phyloP scores from a whole-genome alignment of 225 moss, liverwort and hornwort genomes.

The Climacium dendroides region DNA sequence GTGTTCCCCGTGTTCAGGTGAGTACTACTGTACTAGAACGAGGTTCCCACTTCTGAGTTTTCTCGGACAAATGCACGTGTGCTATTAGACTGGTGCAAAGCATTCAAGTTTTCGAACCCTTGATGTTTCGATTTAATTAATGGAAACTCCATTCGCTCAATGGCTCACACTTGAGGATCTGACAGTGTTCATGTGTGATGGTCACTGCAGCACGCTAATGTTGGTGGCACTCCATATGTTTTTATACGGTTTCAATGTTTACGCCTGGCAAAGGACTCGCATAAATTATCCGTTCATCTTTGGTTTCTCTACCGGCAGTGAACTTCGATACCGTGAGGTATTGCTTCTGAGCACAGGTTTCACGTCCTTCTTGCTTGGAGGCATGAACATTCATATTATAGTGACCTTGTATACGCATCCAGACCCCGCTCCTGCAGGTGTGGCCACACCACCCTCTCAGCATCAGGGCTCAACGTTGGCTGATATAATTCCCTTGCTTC shows the following conservation, averaged over 20 bases:
- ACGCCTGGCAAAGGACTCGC: constrained; percentile 53
- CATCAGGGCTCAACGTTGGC: background rate
- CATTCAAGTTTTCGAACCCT: background rate
- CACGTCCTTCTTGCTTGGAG: constrained; percentile 45
- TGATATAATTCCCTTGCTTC: constrained; percentile 38
- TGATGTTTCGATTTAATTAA: background rate
- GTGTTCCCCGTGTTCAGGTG: constrained; percentile 17
- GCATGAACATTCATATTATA: constrained; percentile 48
- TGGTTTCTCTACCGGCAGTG: constrained; percentile 52
- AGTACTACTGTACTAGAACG: background rate
- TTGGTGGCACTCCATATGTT: constrained; percentile 43
- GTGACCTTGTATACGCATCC: constrained; percentile 16
- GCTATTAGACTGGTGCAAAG: background rate
- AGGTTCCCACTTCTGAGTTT: background rate
- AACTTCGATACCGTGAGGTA: constrained; percentile 65
- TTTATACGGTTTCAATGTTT: constrained; percentile 55
- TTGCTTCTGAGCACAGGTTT: constrained; percentile 46
- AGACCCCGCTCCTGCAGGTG: background rate
- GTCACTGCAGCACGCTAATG: constrained; percentile 30
- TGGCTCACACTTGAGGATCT: background rate
- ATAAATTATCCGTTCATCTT: constrained; percentile 69
- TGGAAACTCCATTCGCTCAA: background rate
- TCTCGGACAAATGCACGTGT: background rate
- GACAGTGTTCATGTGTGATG: background rate
- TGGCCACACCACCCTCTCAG: background rate